These are phyloP conservation scores for Lentinula detonsa DNA, from an alignment of 768 basidiomycete species.

Conservation along the genomic window DNA sequence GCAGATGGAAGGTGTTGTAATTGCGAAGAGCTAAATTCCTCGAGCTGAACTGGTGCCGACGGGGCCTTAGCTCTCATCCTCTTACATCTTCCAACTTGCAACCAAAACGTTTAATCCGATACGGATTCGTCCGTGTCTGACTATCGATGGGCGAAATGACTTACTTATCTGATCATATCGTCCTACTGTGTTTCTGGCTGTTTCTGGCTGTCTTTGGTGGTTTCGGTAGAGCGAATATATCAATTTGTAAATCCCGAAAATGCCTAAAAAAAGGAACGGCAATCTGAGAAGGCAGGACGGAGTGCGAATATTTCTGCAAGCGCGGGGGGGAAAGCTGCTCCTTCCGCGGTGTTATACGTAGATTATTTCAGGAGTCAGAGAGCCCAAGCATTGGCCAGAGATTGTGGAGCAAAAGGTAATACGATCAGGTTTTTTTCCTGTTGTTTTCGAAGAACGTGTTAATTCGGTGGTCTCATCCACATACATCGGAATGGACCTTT, in stretches of 20 bases:
- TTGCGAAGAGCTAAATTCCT: too few species aligned
- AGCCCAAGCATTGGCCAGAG: background rate
- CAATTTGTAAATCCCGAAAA: background rate
- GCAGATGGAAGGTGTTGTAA: too few species aligned
- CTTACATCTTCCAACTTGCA: background rate
- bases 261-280: background rate
- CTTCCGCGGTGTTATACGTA: background rate
- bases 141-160: background rate
- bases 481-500: too few species aligned
- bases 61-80: background rate
- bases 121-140: background rate
- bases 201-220: background rate
- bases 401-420: background rate
- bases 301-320: background rate
- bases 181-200: background rate
- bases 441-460: too few species aligned
- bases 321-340: background rate
- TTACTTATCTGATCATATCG: background rate
- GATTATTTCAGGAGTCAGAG: background rate
- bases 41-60: background rate
- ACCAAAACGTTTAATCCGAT: background rate
- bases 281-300: background rate
- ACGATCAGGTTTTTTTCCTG: too few species aligned
- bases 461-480: too few species aligned
- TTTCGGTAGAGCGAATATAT: background rate